A percentile compares a stretch with the other conserved stretches of the same genome.
phyloP scores from a whole-genome alignment of 2,329 filamentous ascomycete species.

The Hansfordia pulvinata region DNA sequence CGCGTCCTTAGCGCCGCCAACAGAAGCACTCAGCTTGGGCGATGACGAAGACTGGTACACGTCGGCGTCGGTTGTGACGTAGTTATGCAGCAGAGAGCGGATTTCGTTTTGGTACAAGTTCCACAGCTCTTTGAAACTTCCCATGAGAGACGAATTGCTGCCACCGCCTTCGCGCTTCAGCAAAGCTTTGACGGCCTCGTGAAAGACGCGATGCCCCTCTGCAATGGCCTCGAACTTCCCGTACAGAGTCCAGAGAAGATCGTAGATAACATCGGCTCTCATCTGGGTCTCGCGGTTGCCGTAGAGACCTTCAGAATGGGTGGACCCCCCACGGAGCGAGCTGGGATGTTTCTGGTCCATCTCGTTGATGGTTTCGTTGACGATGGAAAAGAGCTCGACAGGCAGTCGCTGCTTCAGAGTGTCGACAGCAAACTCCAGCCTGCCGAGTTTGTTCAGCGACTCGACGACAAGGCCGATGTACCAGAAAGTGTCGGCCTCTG shows the following conservation, averaged over 20 bases:
- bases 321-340: slow-evolving; percentile 46
- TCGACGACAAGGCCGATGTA: slow-evolving; percentile 85
- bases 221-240: slow-evolving; percentile 96
- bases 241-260: slow-evolving; percentile 83
- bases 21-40: slow-evolving; percentile 29
- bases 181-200: slow-evolving; percentile 82
- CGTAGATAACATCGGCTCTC: slow-evolving; percentile 74
- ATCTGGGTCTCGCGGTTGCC: slow-evolving; percentile 60
- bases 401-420: slow-evolving; percentile 86
- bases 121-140: slow-evolving; percentile 94
- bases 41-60: slow-evolving; percentile 49
- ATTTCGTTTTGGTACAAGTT: slow-evolving; percentile 98
- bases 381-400: slow-evolving; percentile 84
- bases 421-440: slow-evolving; percentile 75
- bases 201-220: slow-evolving; percentile 85
- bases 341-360: slow-evolving; percentile 88
- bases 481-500: slow-evolving; percentile 88
- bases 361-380: slow-evolving; percentile 89
- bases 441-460: slow-evolving; percentile 76
- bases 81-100: slow-evolving; percentile 83
- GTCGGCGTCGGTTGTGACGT: slow-evolving; percentile 83
- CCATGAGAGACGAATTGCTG: slow-evolving; percentile 53
- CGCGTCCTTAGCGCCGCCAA: slow-evolving; percentile 31
- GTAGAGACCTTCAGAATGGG: slow-evolving; percentile 40
- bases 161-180: slow-evolving; percentile 64